These are phyloP conservation scores for Beta lomatogona DNA, from an alignment of 179 eudicot genomes.

Conservation along the genomic window DNA sequence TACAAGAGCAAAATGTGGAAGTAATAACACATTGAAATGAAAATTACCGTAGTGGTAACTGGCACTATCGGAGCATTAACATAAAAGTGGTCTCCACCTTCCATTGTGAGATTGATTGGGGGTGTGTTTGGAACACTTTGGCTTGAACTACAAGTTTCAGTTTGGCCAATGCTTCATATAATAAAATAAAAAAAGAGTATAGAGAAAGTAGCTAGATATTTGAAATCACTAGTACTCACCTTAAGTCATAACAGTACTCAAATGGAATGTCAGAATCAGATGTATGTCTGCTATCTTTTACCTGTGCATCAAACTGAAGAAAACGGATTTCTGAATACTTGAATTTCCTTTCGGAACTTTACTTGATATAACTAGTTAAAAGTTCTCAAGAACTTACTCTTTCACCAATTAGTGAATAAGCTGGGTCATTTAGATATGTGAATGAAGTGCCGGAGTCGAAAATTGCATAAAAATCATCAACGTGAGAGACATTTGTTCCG, in stretches of 20 bases:
- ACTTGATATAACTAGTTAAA: neutral
- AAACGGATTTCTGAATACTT: conserved; percentile 12
- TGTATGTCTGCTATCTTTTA: conserved; percentile 48
- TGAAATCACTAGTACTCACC: conserved; percentile 38
- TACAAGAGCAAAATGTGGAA: neutral
- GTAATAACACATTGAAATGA: neutral
- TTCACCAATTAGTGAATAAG: conserved; percentile 59
- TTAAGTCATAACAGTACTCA: conserved; percentile 69
- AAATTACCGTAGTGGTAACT: conserved; percentile 42
- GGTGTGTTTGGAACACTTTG: conserved; percentile 40
- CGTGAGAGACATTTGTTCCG: conserved; percentile 49
- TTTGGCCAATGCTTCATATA: conserved; percentile 4
- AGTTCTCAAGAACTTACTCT: conserved; percentile 49
- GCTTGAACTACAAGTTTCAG: conserved; percentile 50
- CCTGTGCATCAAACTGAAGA: conserved; percentile 77
- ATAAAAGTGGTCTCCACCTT: conserved; percentile 59
- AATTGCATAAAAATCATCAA: conserved; percentile 55
- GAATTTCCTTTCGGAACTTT: neutral
- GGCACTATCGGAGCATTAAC: conserved; percentile 52
- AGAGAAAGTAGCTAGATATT: neutral
- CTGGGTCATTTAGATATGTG: conserved; percentile 79
- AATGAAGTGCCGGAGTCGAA: conserved; percentile 96
- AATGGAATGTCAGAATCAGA: conserved; percentile 55
- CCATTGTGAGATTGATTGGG: conserved; percentile 62
- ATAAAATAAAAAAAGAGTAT: neutral